Evolutionary conservation across 2,329 filamentous ascomycete species (phyloP).

Genomic region (Cladorrhinum sp.): DNA sequence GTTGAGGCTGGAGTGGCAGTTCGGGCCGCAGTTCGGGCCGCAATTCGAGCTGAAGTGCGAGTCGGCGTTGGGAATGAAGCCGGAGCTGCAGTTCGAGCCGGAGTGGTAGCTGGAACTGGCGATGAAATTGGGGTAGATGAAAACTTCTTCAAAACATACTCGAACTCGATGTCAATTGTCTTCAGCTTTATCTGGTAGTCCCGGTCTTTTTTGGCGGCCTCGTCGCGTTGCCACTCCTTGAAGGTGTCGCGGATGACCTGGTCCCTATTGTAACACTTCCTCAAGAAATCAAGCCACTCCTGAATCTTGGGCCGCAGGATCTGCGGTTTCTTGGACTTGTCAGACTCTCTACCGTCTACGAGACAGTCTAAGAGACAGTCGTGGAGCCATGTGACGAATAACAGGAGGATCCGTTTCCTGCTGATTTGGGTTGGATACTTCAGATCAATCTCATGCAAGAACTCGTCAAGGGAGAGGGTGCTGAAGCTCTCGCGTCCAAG

Average conservation of each 20-base stretch:
- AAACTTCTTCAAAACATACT: not conserved
- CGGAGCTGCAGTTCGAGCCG: not conserved
- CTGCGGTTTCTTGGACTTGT: not conserved
- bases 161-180: not conserved
- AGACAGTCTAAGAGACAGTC: constrained; percentile 11
- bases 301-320: constrained; percentile 11
- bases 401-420: constrained; percentile 10
- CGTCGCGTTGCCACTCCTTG: constrained; percentile 14
- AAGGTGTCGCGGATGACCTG: constrained; percentile 19
- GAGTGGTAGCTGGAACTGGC: too few species aligned
- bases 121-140: not conserved
- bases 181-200: not conserved
- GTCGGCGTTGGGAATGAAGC: too few species aligned
- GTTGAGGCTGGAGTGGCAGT: not conserved
- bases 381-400: constrained; percentile 23
- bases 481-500: constrained; percentile 14
- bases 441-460: constrained; percentile 1
- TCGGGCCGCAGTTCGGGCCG: too few species aligned
- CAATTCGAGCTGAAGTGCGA: too few species aligned
- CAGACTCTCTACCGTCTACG: not conserved
- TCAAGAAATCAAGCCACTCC: constrained; percentile 22
- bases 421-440: constrained; percentile 9
- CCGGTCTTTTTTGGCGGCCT: not conserved
- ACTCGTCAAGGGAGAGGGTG: constrained; percentile 11
- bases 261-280: constrained; percentile 15